Base-by-base conservation (phyloP, 345 rosid species). In the Syzygium jambos region DNA sequence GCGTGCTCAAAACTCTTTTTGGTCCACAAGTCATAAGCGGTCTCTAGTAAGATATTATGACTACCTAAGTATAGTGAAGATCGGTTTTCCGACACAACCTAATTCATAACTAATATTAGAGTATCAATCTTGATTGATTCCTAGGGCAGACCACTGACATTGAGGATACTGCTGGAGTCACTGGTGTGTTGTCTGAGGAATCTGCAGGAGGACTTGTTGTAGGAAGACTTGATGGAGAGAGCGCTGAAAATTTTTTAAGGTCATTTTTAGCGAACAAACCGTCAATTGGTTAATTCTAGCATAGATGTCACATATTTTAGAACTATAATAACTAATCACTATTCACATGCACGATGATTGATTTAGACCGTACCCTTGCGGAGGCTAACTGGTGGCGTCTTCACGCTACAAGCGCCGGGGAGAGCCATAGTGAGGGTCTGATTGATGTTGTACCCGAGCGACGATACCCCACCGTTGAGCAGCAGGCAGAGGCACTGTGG, bases 401-500 rank as follows among this genome's bases (percentile, higher is more conserved):
- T 52, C 30, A 91, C 91, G 16, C 86, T 88, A 85, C 93, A 92
- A 41, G 91, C 92, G 23, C 65, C 54, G 5, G 92, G 93, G n/a
- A 92, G 92, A 23, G 86, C 86, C 19, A 92, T 80, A 22, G 92
- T 92, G 5, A 87, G 92, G 22, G 93, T 90, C 85, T 90, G 92
- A 85, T 92, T 92, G 86, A 90, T 86, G 80, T 80, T 57, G 53
- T 90, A 46, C 11, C 93, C 91, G 0, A 86, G 61, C 1, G 92
- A 89, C 1, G 93, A 88, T 27, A 89, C 90, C 5, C 89, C 88
- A 3, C 90, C 89, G 51, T 91, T 93, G 51, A 93, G 89, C 56
- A 88, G 86, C 43, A 90, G 11, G 85, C 95, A 93, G 29, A 93
- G 95, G 86, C 95, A 92, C 61, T 56, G 89, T 0, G 94, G 96